These are phyloP conservation scores for Pythium biforme DNA, from an alignment of 352 stramenopile genomes.

Conservation along the genomic window DNA sequence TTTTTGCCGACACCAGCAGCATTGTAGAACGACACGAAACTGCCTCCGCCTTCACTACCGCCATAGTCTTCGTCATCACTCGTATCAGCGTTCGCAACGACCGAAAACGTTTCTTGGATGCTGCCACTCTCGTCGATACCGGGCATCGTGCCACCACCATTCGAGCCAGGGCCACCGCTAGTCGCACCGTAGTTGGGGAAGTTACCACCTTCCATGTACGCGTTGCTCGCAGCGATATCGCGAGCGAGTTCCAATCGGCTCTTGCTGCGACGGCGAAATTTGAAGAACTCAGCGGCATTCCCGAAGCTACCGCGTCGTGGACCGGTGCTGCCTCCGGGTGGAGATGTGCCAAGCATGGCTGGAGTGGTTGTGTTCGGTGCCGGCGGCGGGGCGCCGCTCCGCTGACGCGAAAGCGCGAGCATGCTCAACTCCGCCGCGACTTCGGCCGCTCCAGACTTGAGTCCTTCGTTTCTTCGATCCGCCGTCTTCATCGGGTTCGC, in stretches of 20 bases:
- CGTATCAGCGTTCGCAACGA: constrained; percentile 42
- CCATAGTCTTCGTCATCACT: constrained; percentile 69
- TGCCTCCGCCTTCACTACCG: constrained; percentile 45
- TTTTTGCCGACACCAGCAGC: constrained; percentile 36
- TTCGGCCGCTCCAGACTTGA: constrained; percentile 63
- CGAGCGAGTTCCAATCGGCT: constrained; percentile 76
- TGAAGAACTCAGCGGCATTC: constrained; percentile 85
- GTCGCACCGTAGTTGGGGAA: constrained; percentile 59
- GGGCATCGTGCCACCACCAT: constrained; percentile 39
- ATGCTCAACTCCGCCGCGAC: constrained; percentile 65
- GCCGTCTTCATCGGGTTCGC: constrained; percentile 21
- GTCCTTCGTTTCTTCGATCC: constrained; percentile 29
- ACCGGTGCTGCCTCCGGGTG: constrained; percentile 26
- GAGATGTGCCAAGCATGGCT: constrained; percentile 30
- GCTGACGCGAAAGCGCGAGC: constrained; percentile 44
- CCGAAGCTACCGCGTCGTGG: constrained; percentile 73
- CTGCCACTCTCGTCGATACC: constrained; percentile 72
- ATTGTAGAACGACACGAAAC: constrained; percentile 82
- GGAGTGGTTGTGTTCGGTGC: constrained; percentile 21
- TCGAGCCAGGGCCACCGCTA: constrained; percentile 18
- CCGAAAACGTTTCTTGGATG: constrained; percentile 42
- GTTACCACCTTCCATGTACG: constrained; percentile 38
- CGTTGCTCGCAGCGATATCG: constrained; percentile 50
- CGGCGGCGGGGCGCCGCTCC: constrained; percentile 31
- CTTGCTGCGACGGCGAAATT: constrained; percentile 85